Conservation (phyloP, 768 basidiomycete genomes). For the Boletus sp. region DNA sequence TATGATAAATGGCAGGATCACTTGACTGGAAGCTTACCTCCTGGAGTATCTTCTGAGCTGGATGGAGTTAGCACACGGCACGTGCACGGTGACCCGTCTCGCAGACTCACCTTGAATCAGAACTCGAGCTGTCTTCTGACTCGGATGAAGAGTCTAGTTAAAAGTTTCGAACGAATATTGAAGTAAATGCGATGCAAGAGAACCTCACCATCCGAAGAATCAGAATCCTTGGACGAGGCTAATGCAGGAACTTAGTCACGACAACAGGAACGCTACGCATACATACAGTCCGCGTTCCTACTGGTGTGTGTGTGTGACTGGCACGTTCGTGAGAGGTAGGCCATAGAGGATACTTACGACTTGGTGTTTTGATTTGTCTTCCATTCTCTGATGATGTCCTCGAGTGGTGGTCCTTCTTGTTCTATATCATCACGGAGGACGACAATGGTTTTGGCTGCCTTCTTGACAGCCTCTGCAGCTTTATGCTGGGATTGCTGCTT, state of each 20-base stretch:
- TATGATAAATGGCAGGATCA: not conserved
- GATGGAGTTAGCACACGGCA: slow-evolving; percentile 3
- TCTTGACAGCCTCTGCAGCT: slow-evolving; percentile 70
- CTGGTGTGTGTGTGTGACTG: slow-evolving; percentile 12
- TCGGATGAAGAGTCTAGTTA: slow-evolving; percentile 19
- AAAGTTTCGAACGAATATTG: not conserved
- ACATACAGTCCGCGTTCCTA: slow-evolving; percentile 23
- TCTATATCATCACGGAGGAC: slow-evolving; percentile 54
- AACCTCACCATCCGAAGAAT: slow-evolving; percentile 26
- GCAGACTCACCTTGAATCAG: slow-evolving; percentile 24
- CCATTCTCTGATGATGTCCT: slow-evolving; percentile 68
- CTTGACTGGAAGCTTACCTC: slow-evolving; percentile 17
- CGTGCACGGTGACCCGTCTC: not conserved
- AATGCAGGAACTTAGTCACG: slow-evolving; percentile 8
- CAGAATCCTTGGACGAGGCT: slow-evolving; percentile 24
- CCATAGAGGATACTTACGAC: slow-evolving; percentile 21
- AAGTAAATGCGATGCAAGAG: not conserved
- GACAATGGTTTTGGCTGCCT: slow-evolving; percentile 62
- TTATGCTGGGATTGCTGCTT: slow-evolving; percentile 61
- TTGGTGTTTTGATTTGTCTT: slow-evolving; percentile 35
- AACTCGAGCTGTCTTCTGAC: slow-evolving; percentile 23
- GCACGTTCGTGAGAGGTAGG: not conserved
- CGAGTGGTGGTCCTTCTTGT: slow-evolving; percentile 51
- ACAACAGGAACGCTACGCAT: not conserved
- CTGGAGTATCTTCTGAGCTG: slow-evolving; percentile 21